Conservation (phyloP, 495 filamentous ascomycete genomes). For the Podospora anserina region DNA sequence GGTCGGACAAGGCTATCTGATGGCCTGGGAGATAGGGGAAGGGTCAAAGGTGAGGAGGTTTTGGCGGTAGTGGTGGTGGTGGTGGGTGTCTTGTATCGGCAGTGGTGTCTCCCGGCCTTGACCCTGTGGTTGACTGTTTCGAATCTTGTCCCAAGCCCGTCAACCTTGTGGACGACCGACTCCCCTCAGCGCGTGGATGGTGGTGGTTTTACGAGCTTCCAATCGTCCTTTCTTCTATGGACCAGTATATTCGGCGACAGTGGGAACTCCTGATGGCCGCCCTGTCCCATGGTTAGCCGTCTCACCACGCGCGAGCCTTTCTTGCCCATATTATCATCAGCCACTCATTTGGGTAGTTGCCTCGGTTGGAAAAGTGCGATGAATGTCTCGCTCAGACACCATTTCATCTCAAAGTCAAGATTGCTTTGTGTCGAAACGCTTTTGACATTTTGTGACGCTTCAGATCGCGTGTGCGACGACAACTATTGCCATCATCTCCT, state of each 20-base stretch:
- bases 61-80: neutral
- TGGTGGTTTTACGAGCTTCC: neutral
- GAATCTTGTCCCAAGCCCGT: neutral
- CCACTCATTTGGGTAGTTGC: neutral
- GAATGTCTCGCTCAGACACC: constrained; percentile 1
- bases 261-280: neutral
- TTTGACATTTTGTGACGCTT: constrained; percentile 8
- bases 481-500: neutral
- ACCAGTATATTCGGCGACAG: neutral
- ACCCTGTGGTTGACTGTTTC: constrained; percentile 4
- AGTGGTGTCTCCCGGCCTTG: neutral
- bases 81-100: neutral
- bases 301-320: neutral
- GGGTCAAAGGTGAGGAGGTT: neutral
- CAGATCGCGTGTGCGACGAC: constrained; percentile 2
- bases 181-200: neutral
- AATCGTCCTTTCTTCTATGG: neutral
- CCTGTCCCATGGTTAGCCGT: neutral
- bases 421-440: neutral
- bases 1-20: neutral
- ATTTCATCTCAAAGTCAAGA: neutral
- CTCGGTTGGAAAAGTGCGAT: neutral
- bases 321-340: neutral
- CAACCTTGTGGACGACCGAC: neutral
- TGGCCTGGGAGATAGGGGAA: neutral